phyloP scores from a whole-genome alignment of 371 early-diverging fungal species.

The Mortierella polycephala region DNA sequence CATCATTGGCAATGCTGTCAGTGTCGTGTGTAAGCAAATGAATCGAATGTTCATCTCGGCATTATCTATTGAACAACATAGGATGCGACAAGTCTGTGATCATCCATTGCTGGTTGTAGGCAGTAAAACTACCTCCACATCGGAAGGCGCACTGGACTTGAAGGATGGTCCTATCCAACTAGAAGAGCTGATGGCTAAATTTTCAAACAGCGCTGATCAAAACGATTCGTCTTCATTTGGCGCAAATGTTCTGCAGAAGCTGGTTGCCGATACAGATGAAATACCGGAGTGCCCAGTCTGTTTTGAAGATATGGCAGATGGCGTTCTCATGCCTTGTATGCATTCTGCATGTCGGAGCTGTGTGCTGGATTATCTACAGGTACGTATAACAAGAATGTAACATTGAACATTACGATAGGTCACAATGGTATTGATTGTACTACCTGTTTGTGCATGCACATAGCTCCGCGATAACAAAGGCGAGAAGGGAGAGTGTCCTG shows the following conservation, averaged over 20 bases:
- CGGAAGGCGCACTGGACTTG: slow-evolving; percentile 23
- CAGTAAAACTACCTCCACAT: slow-evolving; percentile 15
- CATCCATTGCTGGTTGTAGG: slow-evolving; percentile 68
- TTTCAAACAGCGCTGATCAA: slow-evolving; percentile 39
- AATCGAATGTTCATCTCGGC: not conserved
- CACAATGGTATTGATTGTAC: not conserved
- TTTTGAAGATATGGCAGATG: slow-evolving; percentile 62
- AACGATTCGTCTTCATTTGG: slow-evolving; percentile 41
- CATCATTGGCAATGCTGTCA: not conserved
- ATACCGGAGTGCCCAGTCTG: slow-evolving; percentile 61
- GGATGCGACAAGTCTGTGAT: slow-evolving; percentile 73
- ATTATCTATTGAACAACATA: not conserved
- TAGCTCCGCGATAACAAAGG: slow-evolving; percentile 67
- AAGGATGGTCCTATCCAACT: slow-evolving; percentile 56
- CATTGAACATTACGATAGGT: not conserved
- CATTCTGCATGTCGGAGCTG: slow-evolving; percentile 74
- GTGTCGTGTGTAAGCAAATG: not conserved
- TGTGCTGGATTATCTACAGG: slow-evolving; percentile 68
- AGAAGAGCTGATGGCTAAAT: slow-evolving; percentile 60
- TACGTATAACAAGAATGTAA: slow-evolving; percentile 7
- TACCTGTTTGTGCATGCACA: not conserved
- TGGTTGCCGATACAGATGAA: slow-evolving; percentile 44
- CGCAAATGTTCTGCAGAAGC: slow-evolving; percentile 55
- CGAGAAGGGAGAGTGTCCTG: slow-evolving; percentile 68
- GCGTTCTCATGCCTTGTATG: slow-evolving; percentile 71